Base-by-base conservation (phyloP, 2,329 filamentous ascomycete species). In the Colletotrichum sp. region DNA sequence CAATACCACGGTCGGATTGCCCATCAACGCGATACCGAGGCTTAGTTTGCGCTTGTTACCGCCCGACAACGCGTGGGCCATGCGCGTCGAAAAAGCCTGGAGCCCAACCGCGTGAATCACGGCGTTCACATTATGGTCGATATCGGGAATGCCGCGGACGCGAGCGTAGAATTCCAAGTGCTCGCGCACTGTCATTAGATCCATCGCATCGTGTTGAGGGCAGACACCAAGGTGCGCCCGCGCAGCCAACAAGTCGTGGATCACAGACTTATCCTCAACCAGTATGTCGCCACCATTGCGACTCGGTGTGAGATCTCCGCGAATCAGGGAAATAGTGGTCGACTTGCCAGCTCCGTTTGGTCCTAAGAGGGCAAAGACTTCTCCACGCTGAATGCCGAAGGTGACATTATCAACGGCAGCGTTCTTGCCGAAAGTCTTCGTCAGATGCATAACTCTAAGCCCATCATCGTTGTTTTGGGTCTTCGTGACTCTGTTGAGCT, bases 1-100 rank as follows among this genome's bases (percentile, higher is more conserved):
- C 0, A 98, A 87, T 1, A 98, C 86, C 0, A 98, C 95, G 0
- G 92, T 91, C 0, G 96, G 96, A 78, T 98, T 98, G 6, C 96
- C 96, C 90, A 98, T 98, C 2, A 98, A 86, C 0, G 96, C 96
- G 69, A 98, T 98, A 5, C 94, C 96, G 0, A 98, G 89, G 21
- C 92, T 95, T 2, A 98, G 86, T 83, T 98, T 98, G n/a, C 96
- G 89, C 85, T 97, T 97, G 85, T 98, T 98, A 34, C 96, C 96
- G 11, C 96, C 96, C 0, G 94, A 96, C 0, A 98, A 88, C 59
- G 94, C 93, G 69, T 90, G 88, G 0, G 94, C 96, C 89, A 96
- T 95, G 31, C 95, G 90, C 9, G 90, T 87, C 5, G 90, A 86
- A 84, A 95, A 98, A 0, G 89, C 87, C 8, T 88, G 84, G 0